Percentiles rank a stretch among this genome's conserved stretches.
Conservation (phyloP, 2,329 filamentous ascomycete species). For the Neospermospora avenae region DNA sequence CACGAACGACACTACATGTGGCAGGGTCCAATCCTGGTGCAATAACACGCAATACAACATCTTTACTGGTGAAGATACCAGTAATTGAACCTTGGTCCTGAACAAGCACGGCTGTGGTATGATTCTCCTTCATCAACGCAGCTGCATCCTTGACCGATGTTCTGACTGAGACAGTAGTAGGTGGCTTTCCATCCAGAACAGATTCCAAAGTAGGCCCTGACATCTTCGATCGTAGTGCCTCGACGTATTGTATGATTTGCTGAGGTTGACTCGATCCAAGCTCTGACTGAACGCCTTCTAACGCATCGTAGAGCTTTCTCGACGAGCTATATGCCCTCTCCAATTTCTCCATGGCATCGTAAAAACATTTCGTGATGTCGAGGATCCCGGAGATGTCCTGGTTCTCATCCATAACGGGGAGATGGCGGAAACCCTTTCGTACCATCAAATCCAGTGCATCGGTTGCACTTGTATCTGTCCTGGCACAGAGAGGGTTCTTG, state of each 20-base stretch:
- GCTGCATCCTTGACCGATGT: conserved; percentile 97
- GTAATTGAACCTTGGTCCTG: conserved; percentile 97
- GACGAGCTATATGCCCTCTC: conserved; percentile 97
- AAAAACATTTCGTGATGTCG: conserved; percentile 99
- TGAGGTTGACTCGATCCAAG: conserved; percentile 93
- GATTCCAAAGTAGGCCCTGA: conserved; percentile 94
- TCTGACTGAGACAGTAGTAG: conserved; percentile 90
- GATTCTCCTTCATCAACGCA: conserved; percentile 96
- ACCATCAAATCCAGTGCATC: conserved; percentile 98
- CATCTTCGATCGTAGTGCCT: conserved; percentile 94
- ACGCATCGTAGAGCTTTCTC: conserved; percentile 93
- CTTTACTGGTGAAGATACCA: conserved; percentile 99
- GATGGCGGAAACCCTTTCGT: conserved; percentile 92
- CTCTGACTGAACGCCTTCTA: conserved; percentile 97
- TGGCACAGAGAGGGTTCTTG: conserved; percentile 95
- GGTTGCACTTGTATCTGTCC: conserved; percentile 96
- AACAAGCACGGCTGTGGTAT: conserved; percentile 92
- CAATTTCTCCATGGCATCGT: conserved; percentile 99
- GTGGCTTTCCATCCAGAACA: conserved; percentile 86
- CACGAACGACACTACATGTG: conserved; percentile 95
- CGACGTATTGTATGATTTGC: conserved; percentile 98
- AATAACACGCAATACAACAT: conserved; percentile 96
- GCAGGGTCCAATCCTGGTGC: conserved; percentile 90
- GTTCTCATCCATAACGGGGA: conserved; percentile 99
- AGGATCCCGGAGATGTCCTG: conserved; percentile 98